Base-by-base conservation (phyloP, 495 filamentous ascomycete genomes). In the Aspergillus kassunensis region DNA sequence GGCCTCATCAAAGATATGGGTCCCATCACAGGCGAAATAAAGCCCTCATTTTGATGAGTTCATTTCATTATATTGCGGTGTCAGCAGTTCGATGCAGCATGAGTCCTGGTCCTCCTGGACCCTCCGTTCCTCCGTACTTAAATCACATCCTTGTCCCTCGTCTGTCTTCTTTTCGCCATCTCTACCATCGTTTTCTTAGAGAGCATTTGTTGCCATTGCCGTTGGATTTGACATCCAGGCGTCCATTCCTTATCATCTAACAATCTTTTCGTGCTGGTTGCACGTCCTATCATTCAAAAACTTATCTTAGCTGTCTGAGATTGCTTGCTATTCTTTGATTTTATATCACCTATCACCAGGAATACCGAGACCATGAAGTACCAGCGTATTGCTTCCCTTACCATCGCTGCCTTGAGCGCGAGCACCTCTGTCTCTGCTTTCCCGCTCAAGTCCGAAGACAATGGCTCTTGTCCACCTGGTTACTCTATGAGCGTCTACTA, bases 181-280 rank as follows among this genome's bases (percentile, higher is more conserved):
- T 55, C 48, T 46, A 13, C 40, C 34, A 33, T 16, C 20, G 13
- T 57, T 63, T 58, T 64, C 57, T 64, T 61, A 51, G 51, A 67
- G 58, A 67, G 54, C 58, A 50, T 4, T 27, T n/a, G 27, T 31
- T 41, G 53, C 44, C 44, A 36, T 43, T 48, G 58, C 55, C 64
- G 61, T 64, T 44, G 54, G 54, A 62, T 67, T 64, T 54, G 56
- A 62, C 24, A 62, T 65, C 59, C 61, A 64, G 62, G 56, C 65
- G 62, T 69, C 63, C 69, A 57, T 69, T 70, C 66, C 35, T 61
- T 72, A 12, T 31, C 15, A 15, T n/a, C 7, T 27, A 42, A 31
- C 43, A 33, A 27, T 55, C 24, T 16, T 52, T 18, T 21, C 51
- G 60, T 58, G 55, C 57, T 48, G 11, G 37, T 56, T 54, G 57